These are phyloP conservation scores for Heterococcus sp. DNA, from an alignment of 108 stramenopile genomes.

Conservation along the genomic window DNA sequence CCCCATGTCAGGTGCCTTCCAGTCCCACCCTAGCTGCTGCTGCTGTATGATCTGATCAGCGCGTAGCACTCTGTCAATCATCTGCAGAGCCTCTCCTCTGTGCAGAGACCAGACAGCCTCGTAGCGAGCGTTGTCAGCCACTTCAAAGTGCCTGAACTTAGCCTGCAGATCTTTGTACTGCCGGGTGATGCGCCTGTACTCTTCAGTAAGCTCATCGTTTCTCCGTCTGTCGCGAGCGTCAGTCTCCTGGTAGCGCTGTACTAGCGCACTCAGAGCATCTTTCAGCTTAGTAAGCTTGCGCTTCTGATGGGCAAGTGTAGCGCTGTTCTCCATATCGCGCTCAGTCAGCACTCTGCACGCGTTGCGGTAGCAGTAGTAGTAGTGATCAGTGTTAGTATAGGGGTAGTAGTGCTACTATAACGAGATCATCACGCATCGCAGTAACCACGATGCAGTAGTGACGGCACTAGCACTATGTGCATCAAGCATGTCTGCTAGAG, in stretches of 20 bases:
- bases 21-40: slow-evolving; percentile 66
- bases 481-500: no score
- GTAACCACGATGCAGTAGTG: no score
- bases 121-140: slow-evolving; percentile 59
- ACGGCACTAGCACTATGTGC: no score
- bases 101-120: slow-evolving; percentile 63
- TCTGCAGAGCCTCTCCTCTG: slow-evolving; percentile 19
- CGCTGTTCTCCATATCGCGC: slow-evolving; percentile 66
- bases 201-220: slow-evolving; percentile 65
- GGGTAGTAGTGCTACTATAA: background rate
- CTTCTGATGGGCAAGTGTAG: slow-evolving; percentile 60
- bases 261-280: slow-evolving; percentile 55
- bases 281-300: slow-evolving; percentile 62
- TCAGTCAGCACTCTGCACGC: slow-evolving; percentile 56
- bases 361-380: background rate
- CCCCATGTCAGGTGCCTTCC: slow-evolving; percentile 54
- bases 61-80: slow-evolving; percentile 23
- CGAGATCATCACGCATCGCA: no score
- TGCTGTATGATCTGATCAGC: slow-evolving; percentile 55
- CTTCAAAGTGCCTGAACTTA: slow-evolving; percentile 68
- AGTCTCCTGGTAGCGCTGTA: slow-evolving; percentile 50
- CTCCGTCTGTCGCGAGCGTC: slow-evolving; percentile 51
- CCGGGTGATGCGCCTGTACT: slow-evolving; percentile 63
- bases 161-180: slow-evolving; percentile 64
- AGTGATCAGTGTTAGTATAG: background rate